Conservation (phyloP, 306 rosid genomes). For the Begonia fuchsioides region DNA sequence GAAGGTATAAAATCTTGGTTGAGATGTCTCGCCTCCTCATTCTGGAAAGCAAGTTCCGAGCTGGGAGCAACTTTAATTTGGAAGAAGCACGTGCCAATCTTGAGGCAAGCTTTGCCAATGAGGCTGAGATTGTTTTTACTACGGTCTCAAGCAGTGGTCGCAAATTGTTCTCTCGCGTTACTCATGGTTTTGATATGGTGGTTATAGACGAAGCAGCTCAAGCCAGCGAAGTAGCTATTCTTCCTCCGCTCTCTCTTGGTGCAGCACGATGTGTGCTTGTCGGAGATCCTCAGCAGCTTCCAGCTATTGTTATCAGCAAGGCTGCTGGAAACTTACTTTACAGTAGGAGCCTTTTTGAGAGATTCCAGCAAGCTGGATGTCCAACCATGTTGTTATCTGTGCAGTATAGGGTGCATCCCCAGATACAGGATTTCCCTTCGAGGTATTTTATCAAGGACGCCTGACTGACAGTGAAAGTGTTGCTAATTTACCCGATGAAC, state of each 20-base stretch:
- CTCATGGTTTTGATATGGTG: constrained; percentile 99
- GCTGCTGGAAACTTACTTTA: constrained; percentile 96
- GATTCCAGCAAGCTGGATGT: constrained; percentile 94
- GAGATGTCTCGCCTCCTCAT: constrained; percentile 89
- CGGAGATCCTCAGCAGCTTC: constrained; percentile 99
- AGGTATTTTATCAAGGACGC: constrained; percentile 91
- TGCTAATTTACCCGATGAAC: constrained; percentile 61
- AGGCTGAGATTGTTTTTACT: constrained; percentile 94
- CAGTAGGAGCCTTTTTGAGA: constrained; percentile 91
- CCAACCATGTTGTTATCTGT: constrained; percentile 93
- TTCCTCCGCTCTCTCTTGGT: constrained; percentile 95
- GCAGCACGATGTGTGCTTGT: constrained; percentile 98
- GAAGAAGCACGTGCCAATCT: constrained; percentile 95
- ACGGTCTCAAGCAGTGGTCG: constrained; percentile 99
- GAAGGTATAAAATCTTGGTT: constrained; percentile 78
- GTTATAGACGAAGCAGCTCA: constrained; percentile 98
- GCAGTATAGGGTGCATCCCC: constrained; percentile 97
- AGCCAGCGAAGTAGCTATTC: constrained; percentile 93
- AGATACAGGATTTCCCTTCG: constrained; percentile 92
- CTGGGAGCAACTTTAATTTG: constrained; percentile 68
- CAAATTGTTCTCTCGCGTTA: constrained; percentile 86
- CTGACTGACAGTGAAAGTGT: constrained; percentile 87
- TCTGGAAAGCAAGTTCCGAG: constrained; percentile 74
- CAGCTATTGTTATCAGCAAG: constrained; percentile 97
- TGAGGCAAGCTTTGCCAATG: constrained; percentile 98